phyloP scores from a whole-genome alignment of 768 basidiomycete species.

The Termitomyces sp. region DNA sequence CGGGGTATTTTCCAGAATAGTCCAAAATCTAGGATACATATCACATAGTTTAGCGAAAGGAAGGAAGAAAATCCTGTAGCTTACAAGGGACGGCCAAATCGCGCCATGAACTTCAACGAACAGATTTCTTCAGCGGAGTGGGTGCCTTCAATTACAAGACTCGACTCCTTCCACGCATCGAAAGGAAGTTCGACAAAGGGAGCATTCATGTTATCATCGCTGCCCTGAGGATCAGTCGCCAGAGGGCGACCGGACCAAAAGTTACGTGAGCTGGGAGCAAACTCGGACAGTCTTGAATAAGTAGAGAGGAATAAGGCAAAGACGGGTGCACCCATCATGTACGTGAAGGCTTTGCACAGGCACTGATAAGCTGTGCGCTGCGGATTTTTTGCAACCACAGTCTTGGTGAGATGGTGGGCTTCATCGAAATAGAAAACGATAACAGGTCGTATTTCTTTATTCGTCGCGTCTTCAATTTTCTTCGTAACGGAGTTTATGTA shows the following conservation, averaged over 20 bases:
- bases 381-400: neutral
- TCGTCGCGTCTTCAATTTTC: too few species aligned
- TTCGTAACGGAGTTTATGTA: too few species aligned
- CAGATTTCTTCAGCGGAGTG: neutral
- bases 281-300: neutral
- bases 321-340: too few species aligned
- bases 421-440: neutral
- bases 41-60: too few species aligned
- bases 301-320: too few species aligned
- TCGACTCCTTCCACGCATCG: neutral
- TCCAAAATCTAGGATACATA: neutral
- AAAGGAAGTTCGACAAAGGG: slow-evolving; percentile 12
- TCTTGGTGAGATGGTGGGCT: neutral
- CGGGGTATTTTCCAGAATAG: neutral
- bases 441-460: neutral
- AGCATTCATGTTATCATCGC: neutral
- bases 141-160: neutral
- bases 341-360: neutral
- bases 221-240: neutral
- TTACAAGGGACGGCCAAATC: neutral
- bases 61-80: neutral
- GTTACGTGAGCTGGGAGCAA: too few species aligned
- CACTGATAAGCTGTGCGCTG: slow-evolving; percentile 1
- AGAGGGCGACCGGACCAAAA: neutral
- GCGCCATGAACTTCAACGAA: neutral